Evolutionary conservation across 768 basidiomycete species (phyloP).

Genomic region (Leccinellum luteum): DNA sequence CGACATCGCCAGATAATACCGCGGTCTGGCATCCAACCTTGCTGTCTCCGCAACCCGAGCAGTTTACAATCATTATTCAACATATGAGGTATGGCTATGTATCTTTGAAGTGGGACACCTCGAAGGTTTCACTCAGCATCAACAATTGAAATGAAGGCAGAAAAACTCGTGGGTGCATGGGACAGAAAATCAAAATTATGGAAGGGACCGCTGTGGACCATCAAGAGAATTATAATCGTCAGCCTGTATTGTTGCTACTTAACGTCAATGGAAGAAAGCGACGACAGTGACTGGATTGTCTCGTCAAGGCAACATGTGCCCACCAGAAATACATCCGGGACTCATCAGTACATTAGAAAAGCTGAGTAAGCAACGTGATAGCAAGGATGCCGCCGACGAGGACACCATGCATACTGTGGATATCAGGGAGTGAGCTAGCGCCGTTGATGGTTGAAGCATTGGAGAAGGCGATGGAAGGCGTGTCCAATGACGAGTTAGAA

Average conservation of each 20-base stretch:
- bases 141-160: background rate
- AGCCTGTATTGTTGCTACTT: background rate
- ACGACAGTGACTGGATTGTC: background rate
- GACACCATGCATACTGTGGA: constrained; percentile 11
- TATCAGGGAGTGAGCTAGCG: constrained; percentile 9
- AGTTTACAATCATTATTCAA: background rate
- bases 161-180: background rate
- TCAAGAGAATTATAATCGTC: background rate
- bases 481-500: constrained; percentile 48
- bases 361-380: constrained; percentile 14
- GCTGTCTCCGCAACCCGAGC: background rate
- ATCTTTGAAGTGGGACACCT: background rate
- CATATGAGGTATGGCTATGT: background rate
- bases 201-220: background rate
- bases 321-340: background rate
- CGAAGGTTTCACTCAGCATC: background rate
- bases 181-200: background rate
- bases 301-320: background rate
- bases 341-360: constrained; percentile 18
- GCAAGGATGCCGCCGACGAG: constrained; percentile 13
- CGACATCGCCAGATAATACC: background rate
- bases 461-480: constrained; percentile 55
- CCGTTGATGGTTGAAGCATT: constrained; percentile 57
- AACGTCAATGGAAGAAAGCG: background rate
- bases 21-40: background rate